phyloP scores from a whole-genome alignment of 2,329 filamentous ascomycete genomes.

The Metarhizium robertsii region DNA sequence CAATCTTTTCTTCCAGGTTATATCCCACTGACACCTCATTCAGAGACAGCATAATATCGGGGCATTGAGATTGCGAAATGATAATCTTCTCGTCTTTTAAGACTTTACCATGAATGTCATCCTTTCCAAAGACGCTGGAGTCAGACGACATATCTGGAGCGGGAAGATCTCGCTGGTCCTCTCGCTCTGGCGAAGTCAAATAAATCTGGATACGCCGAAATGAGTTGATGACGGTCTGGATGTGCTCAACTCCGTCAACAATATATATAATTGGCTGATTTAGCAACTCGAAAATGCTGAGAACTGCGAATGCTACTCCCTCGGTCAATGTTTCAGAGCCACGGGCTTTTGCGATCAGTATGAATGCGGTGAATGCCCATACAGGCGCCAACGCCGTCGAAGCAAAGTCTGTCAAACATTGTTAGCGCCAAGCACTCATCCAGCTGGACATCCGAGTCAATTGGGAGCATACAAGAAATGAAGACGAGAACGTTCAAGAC shows the following conservation, averaged over 20 bases:
- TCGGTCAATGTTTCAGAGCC: constrained; percentile 8
- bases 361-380: constrained; percentile 10
- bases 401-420: constrained; percentile 5
- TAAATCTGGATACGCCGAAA: constrained; percentile 13
- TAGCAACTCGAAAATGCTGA: constrained; percentile 11
- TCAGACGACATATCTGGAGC: background rate
- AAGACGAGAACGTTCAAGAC: constrained; percentile 4
- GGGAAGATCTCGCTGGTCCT: constrained; percentile 4
- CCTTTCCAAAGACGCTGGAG: background rate
- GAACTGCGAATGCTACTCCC: constrained; percentile 9
- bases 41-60: background rate
- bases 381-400: constrained; percentile 12
- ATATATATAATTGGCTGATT: constrained; percentile 11
- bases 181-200: constrained; percentile 8
- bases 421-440: background rate
- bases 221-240: constrained; percentile 13
- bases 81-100: background rate
- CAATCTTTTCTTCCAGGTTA: background rate
- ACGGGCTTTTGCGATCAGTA: constrained; percentile 7
- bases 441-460: too few species aligned
- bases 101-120: background rate
- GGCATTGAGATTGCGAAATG: background rate
- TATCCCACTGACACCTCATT: constrained; percentile 7
- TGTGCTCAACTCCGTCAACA: constrained; percentile 10
- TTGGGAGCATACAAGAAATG: background rate